Conservation (phyloP, 257 asterid species). For the Salvia miltiorrhiza region DNA sequence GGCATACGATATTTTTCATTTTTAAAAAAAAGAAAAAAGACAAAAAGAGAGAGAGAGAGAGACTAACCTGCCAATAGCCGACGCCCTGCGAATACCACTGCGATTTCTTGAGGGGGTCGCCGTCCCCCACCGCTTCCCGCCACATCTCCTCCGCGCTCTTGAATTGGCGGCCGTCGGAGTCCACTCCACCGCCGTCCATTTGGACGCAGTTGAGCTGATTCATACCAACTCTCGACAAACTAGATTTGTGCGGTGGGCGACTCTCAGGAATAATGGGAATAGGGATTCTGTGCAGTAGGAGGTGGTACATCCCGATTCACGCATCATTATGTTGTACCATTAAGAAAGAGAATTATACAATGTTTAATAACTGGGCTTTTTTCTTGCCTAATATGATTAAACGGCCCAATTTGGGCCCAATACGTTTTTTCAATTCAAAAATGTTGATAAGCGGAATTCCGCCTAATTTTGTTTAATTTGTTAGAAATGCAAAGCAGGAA, state of each 20-base stretch:
- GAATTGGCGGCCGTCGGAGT: conserved; percentile 76
- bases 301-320: conserved; percentile 29
- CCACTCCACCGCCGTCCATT: conserved; percentile 63
- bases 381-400: background rate
- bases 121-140: conserved; percentile 77
- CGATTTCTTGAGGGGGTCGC: conserved; percentile 60
- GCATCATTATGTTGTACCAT: conserved; percentile 9
- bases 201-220: conserved; percentile 6
- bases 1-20: too few relatives aligned
- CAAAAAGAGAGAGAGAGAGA: background rate
- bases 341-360: background rate
- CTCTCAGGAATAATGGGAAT: background rate
- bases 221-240: conserved; percentile 6
- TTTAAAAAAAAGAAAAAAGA: too few relatives aligned
- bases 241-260: conserved; percentile 8
- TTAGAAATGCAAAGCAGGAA: conserved; percentile 38
- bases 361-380: background rate
- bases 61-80: conserved; percentile 73
- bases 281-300: conserved; percentile 23
- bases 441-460: background rate
- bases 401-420: background rate
- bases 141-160: conserved; percentile 83
- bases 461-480: background rate
- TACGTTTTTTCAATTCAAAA: background rate
- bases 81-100: conserved; percentile 83